Evolutionary conservation across 257 asterid species (phyloP).

Genomic region (Scutellaria barbata): DNA sequence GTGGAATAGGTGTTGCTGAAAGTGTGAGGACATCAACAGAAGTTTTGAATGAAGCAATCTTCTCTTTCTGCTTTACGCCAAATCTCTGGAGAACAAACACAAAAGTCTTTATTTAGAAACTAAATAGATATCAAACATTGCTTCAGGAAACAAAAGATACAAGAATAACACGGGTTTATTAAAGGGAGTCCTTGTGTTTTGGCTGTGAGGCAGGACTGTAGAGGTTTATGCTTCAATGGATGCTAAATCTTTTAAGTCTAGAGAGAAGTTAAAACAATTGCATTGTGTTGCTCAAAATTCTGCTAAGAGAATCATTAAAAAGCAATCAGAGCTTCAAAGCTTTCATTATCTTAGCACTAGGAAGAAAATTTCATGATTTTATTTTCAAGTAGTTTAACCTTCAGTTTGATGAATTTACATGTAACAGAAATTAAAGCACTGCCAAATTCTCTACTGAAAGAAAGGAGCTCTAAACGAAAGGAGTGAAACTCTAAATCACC

Average conservation of each 20-base stretch:
- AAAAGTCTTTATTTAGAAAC: constrained; percentile 4
- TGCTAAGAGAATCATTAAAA: constrained; percentile 13
- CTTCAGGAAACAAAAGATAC: constrained; percentile 5
- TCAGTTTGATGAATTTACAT: constrained; percentile 23
- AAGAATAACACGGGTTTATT: constrained; percentile 10
- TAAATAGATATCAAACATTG: constrained; percentile 28
- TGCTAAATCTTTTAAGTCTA: constrained; percentile 9
- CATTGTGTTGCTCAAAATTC: constrained; percentile 3
- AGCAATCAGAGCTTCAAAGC: constrained; percentile 2
- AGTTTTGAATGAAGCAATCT: constrained; percentile 95
- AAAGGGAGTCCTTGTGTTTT: constrained; percentile 6
- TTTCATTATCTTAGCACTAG: constrained; percentile 8
- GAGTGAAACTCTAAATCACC: not conserved
- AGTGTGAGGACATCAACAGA: constrained; percentile 97
- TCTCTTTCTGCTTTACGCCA: constrained; percentile 97
- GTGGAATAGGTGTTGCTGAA: constrained; percentile 97
- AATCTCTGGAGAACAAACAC: constrained; percentile 69
- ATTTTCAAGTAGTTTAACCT: not conserved
- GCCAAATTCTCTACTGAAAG: constrained; percentile 12
- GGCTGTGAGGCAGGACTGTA: constrained; percentile 27
- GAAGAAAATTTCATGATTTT: constrained; percentile 6
- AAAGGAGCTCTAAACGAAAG: not conserved
- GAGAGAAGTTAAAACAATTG: not conserved
- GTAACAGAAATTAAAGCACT: constrained; percentile 18
- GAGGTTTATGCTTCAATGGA: not conserved